phyloP scores from a whole-genome alignment of 495 filamentous ascomycete species.

The Darksidea phi region DNA sequence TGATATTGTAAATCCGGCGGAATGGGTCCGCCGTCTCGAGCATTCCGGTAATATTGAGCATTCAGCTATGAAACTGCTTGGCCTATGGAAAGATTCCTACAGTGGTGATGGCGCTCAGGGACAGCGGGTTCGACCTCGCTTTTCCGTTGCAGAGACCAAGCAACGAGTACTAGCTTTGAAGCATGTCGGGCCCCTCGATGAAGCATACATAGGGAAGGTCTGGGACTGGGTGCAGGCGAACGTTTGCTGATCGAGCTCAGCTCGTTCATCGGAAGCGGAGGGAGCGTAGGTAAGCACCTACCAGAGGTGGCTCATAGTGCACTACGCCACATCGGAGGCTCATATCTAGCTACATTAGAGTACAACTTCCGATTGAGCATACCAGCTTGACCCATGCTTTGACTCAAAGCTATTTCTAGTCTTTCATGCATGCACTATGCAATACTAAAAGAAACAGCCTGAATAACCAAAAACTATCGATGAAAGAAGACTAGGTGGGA shows the following conservation, averaged over 20 bases:
- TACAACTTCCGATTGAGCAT: too few species aligned
- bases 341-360: too few species aligned
- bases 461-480: too few species aligned
- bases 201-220: constrained; percentile 46
- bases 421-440: too few species aligned
- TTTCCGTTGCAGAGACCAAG: constrained; percentile 42
- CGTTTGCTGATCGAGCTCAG: neutral
- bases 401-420: too few species aligned
- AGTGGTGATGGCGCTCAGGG: constrained; percentile 17
- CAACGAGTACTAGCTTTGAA: constrained; percentile 40
- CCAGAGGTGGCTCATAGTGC: too few species aligned
- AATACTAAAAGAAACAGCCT: too few species aligned
- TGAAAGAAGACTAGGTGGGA: too few species aligned
- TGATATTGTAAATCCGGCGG: constrained; percentile 41
- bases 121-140: constrained; percentile 26
- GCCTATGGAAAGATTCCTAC: constrained; percentile 50
- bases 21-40: constrained; percentile 50
- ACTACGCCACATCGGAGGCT: too few species aligned
- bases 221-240: constrained; percentile 49
- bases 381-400: too few species aligned
- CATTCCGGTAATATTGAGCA: constrained; percentile 36
- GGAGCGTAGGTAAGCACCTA: too few species aligned
- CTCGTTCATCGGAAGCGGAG: too few species aligned
- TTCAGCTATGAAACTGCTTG: constrained; percentile 48
- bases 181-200: constrained; percentile 43